Evolutionary conservation across 768 basidiomycete genomes (phyloP).

Genomic region (Tylopilus felleus): DNA sequence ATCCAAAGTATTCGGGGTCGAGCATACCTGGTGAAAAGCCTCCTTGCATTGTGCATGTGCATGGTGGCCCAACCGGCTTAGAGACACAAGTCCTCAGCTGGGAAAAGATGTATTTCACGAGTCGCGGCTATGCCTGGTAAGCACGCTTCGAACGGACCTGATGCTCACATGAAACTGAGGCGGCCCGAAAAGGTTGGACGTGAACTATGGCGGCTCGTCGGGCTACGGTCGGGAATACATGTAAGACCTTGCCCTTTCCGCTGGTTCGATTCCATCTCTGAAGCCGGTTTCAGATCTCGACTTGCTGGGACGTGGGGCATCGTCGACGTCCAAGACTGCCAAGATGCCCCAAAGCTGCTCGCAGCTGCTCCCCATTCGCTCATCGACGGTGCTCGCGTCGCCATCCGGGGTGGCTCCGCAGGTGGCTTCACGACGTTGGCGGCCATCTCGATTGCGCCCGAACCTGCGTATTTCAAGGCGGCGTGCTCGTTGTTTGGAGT

Average conservation of each 20-base stretch:
- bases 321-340: slow-evolving; percentile 67
- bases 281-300: slow-evolving; percentile 36
- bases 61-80: slow-evolving; percentile 68
- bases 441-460: slow-evolving; percentile 39
- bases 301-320: slow-evolving; percentile 70
- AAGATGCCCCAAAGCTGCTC: slow-evolving; percentile 49
- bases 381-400: slow-evolving; percentile 60
- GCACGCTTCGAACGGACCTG: slow-evolving; percentile 1
- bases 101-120: slow-evolving; percentile 64
- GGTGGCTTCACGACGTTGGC: slow-evolving; percentile 71
- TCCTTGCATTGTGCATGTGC: slow-evolving; percentile 61
- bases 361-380: slow-evolving; percentile 44
- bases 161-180: background rate
- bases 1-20: slow-evolving; percentile 53
- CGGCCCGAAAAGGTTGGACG: slow-evolving; percentile 49
- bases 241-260: slow-evolving; percentile 20
- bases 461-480: slow-evolving; percentile 49
- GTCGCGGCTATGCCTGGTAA: slow-evolving; percentile 72
- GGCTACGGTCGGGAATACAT: slow-evolving; percentile 71
- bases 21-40: slow-evolving; percentile 53
- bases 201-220: slow-evolving; percentile 75
- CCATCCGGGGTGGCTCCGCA: slow-evolving; percentile 69
- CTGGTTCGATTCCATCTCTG: background rate
- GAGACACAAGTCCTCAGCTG: slow-evolving; percentile 47
- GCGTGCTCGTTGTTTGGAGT: slow-evolving; percentile 69